These are phyloP conservation scores for Auriscalpium microsporum DNA, from an alignment of 768 basidiomycete genomes.

Conservation along the genomic window DNA sequence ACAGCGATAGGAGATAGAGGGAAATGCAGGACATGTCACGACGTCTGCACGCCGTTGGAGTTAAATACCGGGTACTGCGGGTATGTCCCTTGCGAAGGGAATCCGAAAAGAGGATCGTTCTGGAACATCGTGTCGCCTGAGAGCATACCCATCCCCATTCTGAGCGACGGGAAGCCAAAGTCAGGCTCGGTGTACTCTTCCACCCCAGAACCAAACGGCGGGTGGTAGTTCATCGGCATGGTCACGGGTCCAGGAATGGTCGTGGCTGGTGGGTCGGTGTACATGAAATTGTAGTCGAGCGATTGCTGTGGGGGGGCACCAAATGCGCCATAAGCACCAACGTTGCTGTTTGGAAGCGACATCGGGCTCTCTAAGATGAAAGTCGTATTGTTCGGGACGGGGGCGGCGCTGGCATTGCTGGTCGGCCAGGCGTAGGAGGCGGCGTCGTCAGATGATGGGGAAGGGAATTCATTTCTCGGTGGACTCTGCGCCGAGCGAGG, in stretches of 20 bases:
- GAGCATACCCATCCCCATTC: conserved; percentile 1
- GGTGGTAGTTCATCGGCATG: conserved; percentile 4
- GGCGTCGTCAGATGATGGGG: neutral
- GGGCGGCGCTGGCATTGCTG: too few species aligned
- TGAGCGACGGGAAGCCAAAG: neutral
- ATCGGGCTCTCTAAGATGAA: too few species aligned
- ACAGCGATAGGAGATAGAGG: too few species aligned
- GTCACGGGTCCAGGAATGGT: conserved; percentile 2
- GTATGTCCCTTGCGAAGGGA: too few species aligned
- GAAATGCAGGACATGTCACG: too few species aligned
- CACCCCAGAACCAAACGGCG: conserved; percentile 7
- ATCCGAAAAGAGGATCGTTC: neutral
- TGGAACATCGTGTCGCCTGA: neutral
- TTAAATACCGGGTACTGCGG: too few species aligned
- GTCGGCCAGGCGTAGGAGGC: neutral
- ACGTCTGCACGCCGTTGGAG: too few species aligned
- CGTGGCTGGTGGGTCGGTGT: neutral
- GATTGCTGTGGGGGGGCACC: neutral
- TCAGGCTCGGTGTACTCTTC: neutral
- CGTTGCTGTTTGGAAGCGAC: neutral
- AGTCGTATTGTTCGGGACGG: too few species aligned
- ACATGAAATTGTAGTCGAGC: neutral
- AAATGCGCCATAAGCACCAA: neutral
- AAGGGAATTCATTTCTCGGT: neutral
- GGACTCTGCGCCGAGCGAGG: neutral